Base-by-base conservation (phyloP, 805 yeast species). In the Ogataea pilisensis region DNA sequence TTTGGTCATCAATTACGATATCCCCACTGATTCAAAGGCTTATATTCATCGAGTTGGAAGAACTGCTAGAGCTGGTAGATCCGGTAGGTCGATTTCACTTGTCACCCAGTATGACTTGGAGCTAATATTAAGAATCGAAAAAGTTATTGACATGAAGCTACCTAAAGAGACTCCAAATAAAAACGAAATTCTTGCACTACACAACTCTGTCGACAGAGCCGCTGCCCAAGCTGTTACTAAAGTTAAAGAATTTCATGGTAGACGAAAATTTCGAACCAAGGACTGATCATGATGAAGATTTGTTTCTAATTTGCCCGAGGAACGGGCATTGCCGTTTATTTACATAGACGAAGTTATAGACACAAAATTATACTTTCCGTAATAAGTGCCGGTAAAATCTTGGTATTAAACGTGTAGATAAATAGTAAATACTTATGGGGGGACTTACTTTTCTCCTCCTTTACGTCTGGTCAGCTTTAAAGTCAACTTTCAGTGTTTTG, bases 11-110 rank as follows among this genome's bases (percentile, higher is more conserved):
- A 93, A 93, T 60, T 93, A 77, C 57, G 98, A 93, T 57, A 78
- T 93, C 19, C 99, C 99, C 5, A 89, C 93, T 0, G 97, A 93
- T 57, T 86, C 98, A 3, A 96, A 93, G 57, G 96, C 93, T 48
- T 93, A 87, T 55, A 89, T 93, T 39, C 99, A 93, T 65, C 73
- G 99, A 63, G 95, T 91, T 9, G 99, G 99, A 69, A 86, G 99
- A 78, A 91, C 99, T 11, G 96, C 97, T 2, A 82, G 96, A 63
- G 95, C 95, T 1, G 95, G 96, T 16, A 75, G 89, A 52, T 78
- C 91, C 0, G 96, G 96, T 36, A 85, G 82, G 59, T 85, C 96
- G 3, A 72, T 90, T 14, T 84, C 95, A 2, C 68, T 90, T 43
- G 95, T 89, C 25, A 90, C 98, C 0, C 99, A 93, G 63, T 93